A percentile compares a stretch with the other conserved stretches of the same genome.
Conservation (phyloP, 2,329 filamentous ascomycete species). For the Plenodomus tracheiphilus region DNA sequence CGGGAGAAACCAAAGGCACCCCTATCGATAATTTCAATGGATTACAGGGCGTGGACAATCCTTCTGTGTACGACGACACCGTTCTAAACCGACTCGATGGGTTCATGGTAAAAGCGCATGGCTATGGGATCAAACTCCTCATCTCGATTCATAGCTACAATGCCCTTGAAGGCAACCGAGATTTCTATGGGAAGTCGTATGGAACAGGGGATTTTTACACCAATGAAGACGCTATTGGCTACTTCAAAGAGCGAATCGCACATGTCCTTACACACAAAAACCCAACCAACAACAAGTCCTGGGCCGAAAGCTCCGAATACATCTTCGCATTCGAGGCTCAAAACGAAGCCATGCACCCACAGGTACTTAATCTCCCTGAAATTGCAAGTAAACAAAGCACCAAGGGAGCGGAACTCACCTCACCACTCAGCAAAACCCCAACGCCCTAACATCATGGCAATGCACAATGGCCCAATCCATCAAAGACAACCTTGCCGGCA, state of each 20-base stretch:
- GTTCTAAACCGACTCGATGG: conserved; percentile 13
- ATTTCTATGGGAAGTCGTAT: conserved; percentile 16
- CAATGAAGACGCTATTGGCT: conserved; percentile 6
- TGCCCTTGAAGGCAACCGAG: conserved; percentile 11
- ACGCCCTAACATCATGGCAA: conserved; percentile 11
- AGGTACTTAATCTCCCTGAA: background rate
- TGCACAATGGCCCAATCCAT: conserved; percentile 1
- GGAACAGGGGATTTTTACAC: conserved; percentile 17
- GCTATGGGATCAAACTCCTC: conserved; percentile 13
- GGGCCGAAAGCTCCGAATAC: conserved; percentile 13
- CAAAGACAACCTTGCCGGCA: background rate
- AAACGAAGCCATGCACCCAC: conserved; percentile 16
- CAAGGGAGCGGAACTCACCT: background rate
- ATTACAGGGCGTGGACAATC: conserved; percentile 9
- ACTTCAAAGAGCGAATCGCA: conserved; percentile 11
- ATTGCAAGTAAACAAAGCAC: background rate
- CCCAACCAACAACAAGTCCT: conserved; percentile 8
- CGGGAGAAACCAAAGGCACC: conserved; percentile 8
- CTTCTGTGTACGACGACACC: conserved; percentile 7
- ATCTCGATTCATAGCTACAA: conserved; percentile 16
- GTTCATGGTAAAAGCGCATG: conserved; percentile 12
- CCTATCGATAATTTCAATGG: conserved; percentile 4
- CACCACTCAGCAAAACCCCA: conserved; percentile 5
- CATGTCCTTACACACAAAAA: conserved; percentile 13
- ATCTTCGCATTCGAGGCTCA: conserved; percentile 19